These are phyloP conservation scores for Vitis riparia DNA, from an alignment of 164 flowering plant genomes.

Conservation along the genomic window DNA sequence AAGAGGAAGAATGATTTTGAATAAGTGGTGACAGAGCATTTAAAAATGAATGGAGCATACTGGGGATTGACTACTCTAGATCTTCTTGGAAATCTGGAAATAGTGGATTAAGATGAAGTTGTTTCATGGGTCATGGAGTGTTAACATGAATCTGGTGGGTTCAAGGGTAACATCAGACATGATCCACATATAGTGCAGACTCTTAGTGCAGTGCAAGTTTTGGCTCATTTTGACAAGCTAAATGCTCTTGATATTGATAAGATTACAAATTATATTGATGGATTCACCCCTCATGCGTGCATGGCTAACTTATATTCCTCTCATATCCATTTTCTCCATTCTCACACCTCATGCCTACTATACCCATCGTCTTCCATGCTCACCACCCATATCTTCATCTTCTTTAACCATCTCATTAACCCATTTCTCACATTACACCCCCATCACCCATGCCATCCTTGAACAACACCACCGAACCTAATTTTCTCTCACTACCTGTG, in stretches of 20 bases:
- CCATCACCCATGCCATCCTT: too few relatives aligned
- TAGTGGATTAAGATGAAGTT: constrained; percentile 66
- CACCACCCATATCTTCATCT: too few relatives aligned
- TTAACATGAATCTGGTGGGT: constrained; percentile 90
- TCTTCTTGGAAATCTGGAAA: constrained; percentile 64
- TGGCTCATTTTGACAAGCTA: constrained; percentile 78
- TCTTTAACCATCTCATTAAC: too few relatives aligned
- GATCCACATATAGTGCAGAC: constrained; percentile 86
- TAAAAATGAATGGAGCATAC: constrained; percentile 87
- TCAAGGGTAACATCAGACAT: constrained; percentile 88
- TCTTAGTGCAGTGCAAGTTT: constrained; percentile 80
- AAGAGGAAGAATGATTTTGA: constrained; percentile 81
- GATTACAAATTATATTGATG: constrained; percentile 60
- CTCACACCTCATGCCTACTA: too few relatives aligned
- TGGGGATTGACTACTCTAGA: constrained; percentile 91
- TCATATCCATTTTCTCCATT: too few relatives aligned
- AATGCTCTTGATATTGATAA: constrained; percentile 71
- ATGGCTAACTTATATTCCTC: too few relatives aligned
- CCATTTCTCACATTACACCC: too few relatives aligned
- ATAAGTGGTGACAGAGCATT: constrained; percentile 83
- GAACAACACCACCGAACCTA: too few relatives aligned
- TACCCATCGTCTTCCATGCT: too few relatives aligned
- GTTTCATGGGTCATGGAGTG: constrained; percentile 82
- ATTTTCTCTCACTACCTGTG: too few relatives aligned
- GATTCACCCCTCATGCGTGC: too few relatives aligned